A percentile compares a stretch with the other conserved stretches of the same genome.
These are phyloP conservation scores for Chaetomium sp. DNA, from an alignment of 2,329 filamentous ascomycete species.

Conservation along the genomic window DNA sequence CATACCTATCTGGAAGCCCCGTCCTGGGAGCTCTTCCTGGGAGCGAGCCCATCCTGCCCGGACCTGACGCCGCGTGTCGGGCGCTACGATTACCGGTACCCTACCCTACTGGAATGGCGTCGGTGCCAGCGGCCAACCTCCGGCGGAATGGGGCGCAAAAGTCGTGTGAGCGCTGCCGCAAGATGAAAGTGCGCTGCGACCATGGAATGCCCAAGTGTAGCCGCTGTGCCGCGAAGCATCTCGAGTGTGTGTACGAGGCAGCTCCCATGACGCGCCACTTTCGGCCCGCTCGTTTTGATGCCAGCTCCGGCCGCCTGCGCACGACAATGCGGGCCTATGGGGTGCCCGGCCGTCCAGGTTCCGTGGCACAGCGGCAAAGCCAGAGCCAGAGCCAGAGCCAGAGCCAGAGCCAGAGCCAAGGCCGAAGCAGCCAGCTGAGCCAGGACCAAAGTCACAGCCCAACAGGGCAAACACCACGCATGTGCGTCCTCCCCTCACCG, in stretches of 20 bases:
- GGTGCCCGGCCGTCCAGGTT: no score
- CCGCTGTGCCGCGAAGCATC: not conserved
- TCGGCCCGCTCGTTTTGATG: not conserved
- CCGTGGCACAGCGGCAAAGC: no score
- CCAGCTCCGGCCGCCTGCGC: not conserved
- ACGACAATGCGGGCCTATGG: not conserved
- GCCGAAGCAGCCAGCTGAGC: no score
- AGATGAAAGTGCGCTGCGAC: not conserved
- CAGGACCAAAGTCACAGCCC: not conserved
- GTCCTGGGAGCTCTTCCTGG: no score
- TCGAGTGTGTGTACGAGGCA: not conserved
- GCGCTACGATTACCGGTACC: no score
- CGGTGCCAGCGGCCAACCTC: not conserved
- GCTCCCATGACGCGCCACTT: not conserved
- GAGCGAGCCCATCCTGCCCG: no score
- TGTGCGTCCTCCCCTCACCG: no score
- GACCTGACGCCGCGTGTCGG: no score
- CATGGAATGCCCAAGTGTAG: not conserved
- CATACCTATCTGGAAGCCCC: no score
- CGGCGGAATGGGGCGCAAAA: not conserved
- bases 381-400: no score
- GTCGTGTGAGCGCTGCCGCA: conserved; percentile 1
- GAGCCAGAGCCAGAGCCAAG: no score
- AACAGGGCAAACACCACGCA: not conserved
- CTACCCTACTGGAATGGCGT: not conserved